phyloP scores from a whole-genome alignment of 352 stramenopile genomes.

The Phytophthora citricola region DNA sequence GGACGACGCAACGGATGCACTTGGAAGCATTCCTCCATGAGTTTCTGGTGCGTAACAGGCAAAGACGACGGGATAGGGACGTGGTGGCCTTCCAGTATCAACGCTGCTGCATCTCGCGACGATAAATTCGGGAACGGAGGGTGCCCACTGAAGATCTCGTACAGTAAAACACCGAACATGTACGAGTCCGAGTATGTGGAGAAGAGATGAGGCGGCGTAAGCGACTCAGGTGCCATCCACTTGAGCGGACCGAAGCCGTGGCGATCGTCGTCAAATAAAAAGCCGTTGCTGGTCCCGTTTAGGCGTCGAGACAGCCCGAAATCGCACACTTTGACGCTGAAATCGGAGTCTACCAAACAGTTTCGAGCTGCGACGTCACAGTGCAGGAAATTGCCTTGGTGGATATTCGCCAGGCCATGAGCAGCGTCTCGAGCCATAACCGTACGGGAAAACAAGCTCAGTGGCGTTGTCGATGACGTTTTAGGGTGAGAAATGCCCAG shows the following conservation, averaged over 20 bases:
- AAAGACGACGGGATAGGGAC: constrained; percentile 59
- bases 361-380: constrained; percentile 75
- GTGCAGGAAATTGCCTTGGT: constrained; percentile 68
- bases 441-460: constrained; percentile 64
- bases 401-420: constrained; percentile 71
- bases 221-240: constrained; percentile 78
- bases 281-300: constrained; percentile 5
- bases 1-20: constrained; percentile 57
- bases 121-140: constrained; percentile 64
- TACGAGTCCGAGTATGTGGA: constrained; percentile 77
- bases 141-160: constrained; percentile 75
- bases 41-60: constrained; percentile 43
- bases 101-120: constrained; percentile 57
- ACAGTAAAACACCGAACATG: constrained; percentile 81
- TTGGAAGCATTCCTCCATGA: constrained; percentile 75
- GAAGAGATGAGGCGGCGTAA: constrained; percentile 71
- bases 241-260: constrained; percentile 76
- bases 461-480: not conserved
- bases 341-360: constrained; percentile 66
- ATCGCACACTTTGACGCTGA: constrained; percentile 77
- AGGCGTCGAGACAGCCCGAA: constrained; percentile 70
- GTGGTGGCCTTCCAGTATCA: constrained; percentile 72
- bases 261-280: constrained; percentile 62
- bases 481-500: constrained; percentile 18
- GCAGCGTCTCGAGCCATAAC: constrained; percentile 74